These are phyloP conservation scores for Ceriops zippeliana DNA, from an alignment of 345 rosid genomes.

Conservation along the genomic window DNA sequence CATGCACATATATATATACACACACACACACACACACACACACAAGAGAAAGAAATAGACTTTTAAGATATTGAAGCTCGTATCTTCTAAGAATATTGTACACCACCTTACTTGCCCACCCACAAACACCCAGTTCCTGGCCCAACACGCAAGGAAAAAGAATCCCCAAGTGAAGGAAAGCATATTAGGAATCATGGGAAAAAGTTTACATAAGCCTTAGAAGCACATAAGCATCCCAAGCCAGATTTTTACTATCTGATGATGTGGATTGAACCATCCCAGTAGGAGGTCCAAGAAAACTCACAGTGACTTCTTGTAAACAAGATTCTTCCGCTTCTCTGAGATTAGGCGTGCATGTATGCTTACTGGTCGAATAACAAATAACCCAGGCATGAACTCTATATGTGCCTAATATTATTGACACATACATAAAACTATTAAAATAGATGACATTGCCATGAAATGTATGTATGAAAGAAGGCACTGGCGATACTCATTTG, in stretches of 20 bases:
- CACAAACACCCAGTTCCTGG: no score
- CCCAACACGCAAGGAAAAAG: no score
- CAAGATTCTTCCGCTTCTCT: constrained; percentile 97
- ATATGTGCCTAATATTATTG: neutral
- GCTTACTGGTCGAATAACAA: constrained; percentile 2
- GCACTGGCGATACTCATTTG: constrained; percentile 84
- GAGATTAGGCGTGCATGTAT: constrained; percentile 22
- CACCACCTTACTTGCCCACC: no score
- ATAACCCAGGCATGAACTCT: neutral
- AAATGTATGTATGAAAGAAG: constrained; percentile 89
- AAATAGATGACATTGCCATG: constrained; percentile 60
- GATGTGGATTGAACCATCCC: constrained; percentile 64
- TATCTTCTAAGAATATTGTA: no score
- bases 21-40: no score
- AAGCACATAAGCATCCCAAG: constrained; percentile 86
- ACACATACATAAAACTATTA: neutral
- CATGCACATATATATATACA: no score
- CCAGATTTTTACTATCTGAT: constrained; percentile 41
- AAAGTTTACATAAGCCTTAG: constrained; percentile 36
- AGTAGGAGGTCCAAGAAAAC: constrained; percentile 95
- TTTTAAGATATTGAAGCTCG: no score
- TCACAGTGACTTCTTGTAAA: constrained; percentile 82
- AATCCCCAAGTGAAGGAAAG: no score
- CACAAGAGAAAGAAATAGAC: no score
- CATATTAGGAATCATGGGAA: no score